phyloP scores from a whole-genome alignment of 148 eudicot species.

The Tetragonia tetragonoides region DNA sequence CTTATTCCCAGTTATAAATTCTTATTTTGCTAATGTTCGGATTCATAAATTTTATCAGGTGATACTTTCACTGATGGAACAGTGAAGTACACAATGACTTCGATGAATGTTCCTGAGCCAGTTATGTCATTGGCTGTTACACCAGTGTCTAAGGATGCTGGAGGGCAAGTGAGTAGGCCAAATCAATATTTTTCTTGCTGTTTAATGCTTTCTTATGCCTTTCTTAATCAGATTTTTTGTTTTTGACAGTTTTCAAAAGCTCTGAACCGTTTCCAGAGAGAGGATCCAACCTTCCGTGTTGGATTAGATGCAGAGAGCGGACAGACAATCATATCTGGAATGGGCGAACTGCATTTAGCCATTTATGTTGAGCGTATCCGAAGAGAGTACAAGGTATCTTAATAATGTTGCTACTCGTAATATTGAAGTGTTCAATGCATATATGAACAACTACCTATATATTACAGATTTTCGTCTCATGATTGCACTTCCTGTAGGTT shows the following conservation, averaged over 20 bases:
- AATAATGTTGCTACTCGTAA: neutral
- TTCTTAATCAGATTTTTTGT: slow-evolving; percentile 9
- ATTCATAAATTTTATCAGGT: slow-evolving; percentile 41
- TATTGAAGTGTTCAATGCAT: neutral
- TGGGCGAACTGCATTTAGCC: slow-evolving; percentile 96
- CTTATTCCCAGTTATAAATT: neutral
- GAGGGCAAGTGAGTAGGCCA: slow-evolving; percentile 74
- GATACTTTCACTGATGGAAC: slow-evolving; percentile 96
- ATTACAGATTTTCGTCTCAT: slow-evolving; percentile 3
- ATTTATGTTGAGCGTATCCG: slow-evolving; percentile 95
- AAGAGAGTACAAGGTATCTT: slow-evolving; percentile 84
- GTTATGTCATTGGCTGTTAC: slow-evolving; percentile 94
- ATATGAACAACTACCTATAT: neutral
- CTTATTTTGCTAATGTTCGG: neutral
- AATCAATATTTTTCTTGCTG: neutral
- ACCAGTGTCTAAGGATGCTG: slow-evolving; percentile 90
- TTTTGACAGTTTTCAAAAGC: slow-evolving; percentile 92
- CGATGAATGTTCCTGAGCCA: slow-evolving; percentile 98
- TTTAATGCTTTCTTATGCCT: neutral
- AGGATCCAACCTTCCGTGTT: slow-evolving; percentile 98
- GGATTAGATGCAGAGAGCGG: slow-evolving; percentile 97
- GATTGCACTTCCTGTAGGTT: slow-evolving; percentile 46
- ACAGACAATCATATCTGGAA: slow-evolving; percentile 96
- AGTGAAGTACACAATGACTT: slow-evolving; percentile 95
- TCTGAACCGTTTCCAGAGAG: slow-evolving; percentile 92